A percentile compares a stretch with the other conserved stretches of the same genome.
Conservation (phyloP, 2,329 filamentous ascomycete genomes). For the Tolypocladium inflatum region DNA sequence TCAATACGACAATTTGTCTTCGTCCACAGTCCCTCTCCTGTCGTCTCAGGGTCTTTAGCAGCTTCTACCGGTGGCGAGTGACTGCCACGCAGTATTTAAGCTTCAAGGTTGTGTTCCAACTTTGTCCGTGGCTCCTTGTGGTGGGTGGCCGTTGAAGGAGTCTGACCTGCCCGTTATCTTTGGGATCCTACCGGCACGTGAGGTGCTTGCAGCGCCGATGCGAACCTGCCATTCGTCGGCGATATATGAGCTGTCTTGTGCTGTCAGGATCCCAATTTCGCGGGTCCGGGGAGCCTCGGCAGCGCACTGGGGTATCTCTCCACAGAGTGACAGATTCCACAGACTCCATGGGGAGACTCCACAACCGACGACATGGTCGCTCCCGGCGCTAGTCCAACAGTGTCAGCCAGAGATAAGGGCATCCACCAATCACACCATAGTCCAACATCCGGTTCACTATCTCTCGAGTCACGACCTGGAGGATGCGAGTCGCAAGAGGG, state of each 20-base stretch:
- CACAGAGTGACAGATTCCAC: not conserved
- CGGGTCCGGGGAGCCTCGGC: not conserved
- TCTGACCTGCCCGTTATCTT: not conserved
- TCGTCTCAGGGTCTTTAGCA: not conserved
- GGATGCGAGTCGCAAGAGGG: not conserved
- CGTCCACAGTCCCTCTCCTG: not conserved
- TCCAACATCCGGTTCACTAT: not conserved
- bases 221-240: too few relatives aligned
- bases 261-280: not conserved
- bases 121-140: not conserved
- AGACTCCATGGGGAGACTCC: not conserved
- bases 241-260: not conserved
- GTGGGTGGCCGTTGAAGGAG: not conserved
- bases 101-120: not conserved
- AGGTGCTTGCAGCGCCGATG: not conserved
- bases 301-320: not conserved
- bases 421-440: not conserved
- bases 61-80: not conserved
- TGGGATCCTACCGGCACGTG: not conserved
- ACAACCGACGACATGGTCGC: not conserved
- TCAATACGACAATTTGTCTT: not conserved
- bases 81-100: not conserved
- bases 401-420: not conserved
- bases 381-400: not conserved
- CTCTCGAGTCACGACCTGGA: not conserved